Evolutionary conservation across 2,329 filamentous ascomycete species (phyloP).

Genomic region (Arachnomyces sp.): DNA sequence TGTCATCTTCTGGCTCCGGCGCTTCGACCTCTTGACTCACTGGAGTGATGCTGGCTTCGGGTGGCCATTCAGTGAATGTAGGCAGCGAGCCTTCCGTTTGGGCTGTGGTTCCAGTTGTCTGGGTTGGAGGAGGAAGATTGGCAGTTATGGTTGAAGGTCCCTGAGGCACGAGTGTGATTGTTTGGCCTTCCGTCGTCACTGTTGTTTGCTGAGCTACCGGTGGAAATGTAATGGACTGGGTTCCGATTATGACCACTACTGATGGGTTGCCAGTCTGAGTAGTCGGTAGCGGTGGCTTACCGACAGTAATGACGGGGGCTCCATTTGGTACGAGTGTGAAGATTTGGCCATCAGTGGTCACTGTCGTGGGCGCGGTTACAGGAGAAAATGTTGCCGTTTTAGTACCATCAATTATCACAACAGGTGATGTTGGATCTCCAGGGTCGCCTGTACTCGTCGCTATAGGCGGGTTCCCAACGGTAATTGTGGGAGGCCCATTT

Average conservation of each 20-base stretch:
- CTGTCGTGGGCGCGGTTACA: not conserved
- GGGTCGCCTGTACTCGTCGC: not conserved
- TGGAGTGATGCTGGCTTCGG: slow-evolving; percentile 4
- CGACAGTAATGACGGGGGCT: not conserved
- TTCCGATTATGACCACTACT: slow-evolving; percentile 4
- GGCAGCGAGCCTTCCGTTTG: not conserved
- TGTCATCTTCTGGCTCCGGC: slow-evolving; percentile 4
- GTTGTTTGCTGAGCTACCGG: slow-evolving; percentile 3
- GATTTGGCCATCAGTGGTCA: not conserved
- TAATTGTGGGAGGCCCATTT: slow-evolving; percentile 5
- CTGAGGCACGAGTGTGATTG: slow-evolving; percentile 4
- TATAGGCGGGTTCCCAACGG: not conserved
- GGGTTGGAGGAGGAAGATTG: not conserved
- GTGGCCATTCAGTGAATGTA: slow-evolving; percentile 6
- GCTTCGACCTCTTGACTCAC: slow-evolving; percentile 5
- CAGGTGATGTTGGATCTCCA: not conserved
- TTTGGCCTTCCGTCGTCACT: slow-evolving; percentile 4
- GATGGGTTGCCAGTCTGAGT: not conserved
- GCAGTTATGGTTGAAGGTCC: slow-evolving; percentile 3
- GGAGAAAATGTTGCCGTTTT: not conserved
- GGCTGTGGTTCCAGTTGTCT: not conserved
- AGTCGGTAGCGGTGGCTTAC: not conserved
- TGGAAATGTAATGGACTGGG: slow-evolving; percentile 4
- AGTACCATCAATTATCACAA: slow-evolving; percentile 2
- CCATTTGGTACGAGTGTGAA: not conserved